These are phyloP conservation scores for Penstemon newberryi DNA, from an alignment of 257 asterid species.

Conservation along the genomic window DNA sequence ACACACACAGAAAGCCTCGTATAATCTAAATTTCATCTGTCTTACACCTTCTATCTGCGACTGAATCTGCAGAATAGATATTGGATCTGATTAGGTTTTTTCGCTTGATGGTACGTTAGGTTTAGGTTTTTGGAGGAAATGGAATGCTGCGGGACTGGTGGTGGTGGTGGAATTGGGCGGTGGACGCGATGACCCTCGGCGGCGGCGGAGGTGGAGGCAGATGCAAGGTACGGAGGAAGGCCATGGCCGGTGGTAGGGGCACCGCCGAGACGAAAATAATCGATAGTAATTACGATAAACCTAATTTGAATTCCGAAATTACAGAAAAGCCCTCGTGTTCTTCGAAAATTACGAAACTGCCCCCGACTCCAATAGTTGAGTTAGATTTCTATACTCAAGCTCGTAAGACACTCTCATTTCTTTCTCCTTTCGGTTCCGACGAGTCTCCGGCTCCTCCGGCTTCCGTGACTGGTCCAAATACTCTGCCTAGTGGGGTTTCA, in stretches of 20 bases:
- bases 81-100: constrained; percentile 30
- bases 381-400: constrained; percentile 74
- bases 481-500: constrained; percentile 66
- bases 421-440: constrained; percentile 72
- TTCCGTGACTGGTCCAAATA: constrained; percentile 35
- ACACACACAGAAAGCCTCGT: constrained; percentile 22
- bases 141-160: constrained; percentile 47
- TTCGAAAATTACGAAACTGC: constrained; percentile 44
- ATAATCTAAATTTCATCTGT: constrained; percentile 20
- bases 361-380: constrained; percentile 42
- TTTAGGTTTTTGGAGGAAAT: constrained; percentile 39
- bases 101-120: constrained; percentile 30
- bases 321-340: constrained; percentile 58
- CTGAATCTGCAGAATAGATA: constrained; percentile 23
- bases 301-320: constrained; percentile 47
- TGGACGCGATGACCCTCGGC: constrained; percentile 59
- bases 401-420: constrained; percentile 64
- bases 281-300: constrained; percentile 37
- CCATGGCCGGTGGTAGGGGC: constrained; percentile 63
- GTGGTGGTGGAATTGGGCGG: constrained; percentile 50
- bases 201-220: constrained; percentile 58
- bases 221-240: constrained; percentile 62
- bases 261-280: constrained; percentile 45
- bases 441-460: constrained; percentile 47
- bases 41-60: constrained; percentile 19